These are phyloP conservation scores for Neckera pumila DNA, from an alignment of 225 moss, liverwort and hornwort species.

Conservation along the genomic window DNA sequence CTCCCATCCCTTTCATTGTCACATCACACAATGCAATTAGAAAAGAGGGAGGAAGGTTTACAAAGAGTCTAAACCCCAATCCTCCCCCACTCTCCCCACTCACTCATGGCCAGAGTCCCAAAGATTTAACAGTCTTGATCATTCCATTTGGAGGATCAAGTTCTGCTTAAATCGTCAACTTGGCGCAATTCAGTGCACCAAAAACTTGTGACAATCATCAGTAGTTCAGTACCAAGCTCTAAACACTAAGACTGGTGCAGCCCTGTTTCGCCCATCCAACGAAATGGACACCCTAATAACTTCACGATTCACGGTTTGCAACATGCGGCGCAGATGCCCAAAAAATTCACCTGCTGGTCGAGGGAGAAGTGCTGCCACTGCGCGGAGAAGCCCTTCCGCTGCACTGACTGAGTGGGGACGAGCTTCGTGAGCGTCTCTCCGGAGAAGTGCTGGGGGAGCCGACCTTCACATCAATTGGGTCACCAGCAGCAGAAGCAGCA, in stretches of 20 bases:
- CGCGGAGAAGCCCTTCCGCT: not conserved
- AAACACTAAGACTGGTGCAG: no score
- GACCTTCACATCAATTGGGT: not conserved
- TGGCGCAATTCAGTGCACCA: not conserved
- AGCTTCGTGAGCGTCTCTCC: not conserved
- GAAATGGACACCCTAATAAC: not conserved
- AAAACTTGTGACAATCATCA: not conserved
- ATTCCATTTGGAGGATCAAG: not conserved
- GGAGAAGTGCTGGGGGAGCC: not conserved
- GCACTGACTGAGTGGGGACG: not conserved
- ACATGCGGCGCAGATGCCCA: not conserved
- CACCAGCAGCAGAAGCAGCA: not conserved
- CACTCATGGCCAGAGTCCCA: not conserved
- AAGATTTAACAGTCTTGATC: not conserved
- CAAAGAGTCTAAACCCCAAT: not conserved
- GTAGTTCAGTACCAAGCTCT: not conserved
- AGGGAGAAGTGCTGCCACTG: constrained; percentile 8
- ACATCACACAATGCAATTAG: not conserved
- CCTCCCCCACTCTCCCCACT: no score
- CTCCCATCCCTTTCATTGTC: not conserved
- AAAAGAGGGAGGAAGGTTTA: not conserved
- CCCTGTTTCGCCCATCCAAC: not conserved
- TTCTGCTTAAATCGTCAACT: not conserved
- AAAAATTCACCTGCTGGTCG: constrained; percentile 1
- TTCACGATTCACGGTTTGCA: not conserved